Base-by-base conservation (phyloP, 2,329 filamentous ascomycete species). In the Aspergillus phoenicis region DNA sequence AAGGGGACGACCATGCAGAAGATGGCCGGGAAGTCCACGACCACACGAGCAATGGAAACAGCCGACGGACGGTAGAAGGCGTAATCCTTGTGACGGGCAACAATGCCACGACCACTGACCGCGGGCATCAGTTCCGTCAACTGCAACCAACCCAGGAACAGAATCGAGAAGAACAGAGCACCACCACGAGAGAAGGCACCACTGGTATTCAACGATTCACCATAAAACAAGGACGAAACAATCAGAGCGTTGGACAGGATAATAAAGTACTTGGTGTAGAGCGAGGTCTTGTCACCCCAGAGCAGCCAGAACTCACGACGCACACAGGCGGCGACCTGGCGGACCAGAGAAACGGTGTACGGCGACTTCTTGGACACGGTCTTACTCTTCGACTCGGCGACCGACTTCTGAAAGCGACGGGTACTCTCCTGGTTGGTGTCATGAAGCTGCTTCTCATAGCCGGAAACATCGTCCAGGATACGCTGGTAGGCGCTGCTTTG, bases 191-290 rank as follows among this genome's bases (percentile, higher is more conserved):
- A 78, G 72, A 90, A 90, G 11, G 86, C 84, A 38, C 87, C 87
- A 43, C 78, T 81, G 1, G 87, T 88, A 67, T 85, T 80, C 5
- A 83, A 68, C 0, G 84, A 77, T 70, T 88, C 81, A 11, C 86
- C 90, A 68, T 92, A 91, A 77, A 95, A 95, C 17, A 95, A 81
- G 2, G 89, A 91, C 1, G 90, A 89, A 57, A 93, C 88, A 63
- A 96, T 91, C 8, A 96, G 81, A 58, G 77, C 85, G 72, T 91
- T 91, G 60, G 88, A 84, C 60, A 94, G 77, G 68, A 93, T 90
- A 71, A 92, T 91, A 75, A 92, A 90, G 61, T 90, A 83, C 66
- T 94, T 95, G 43, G 90, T 94, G 73, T 87, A 89, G 1, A 95
- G 81, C 0, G 90, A 89, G 0, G 87, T 87, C 62, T 84, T 88